phyloP scores from a whole-genome alignment of 805 yeast genomes.

The Candida morakotiae region DNA sequence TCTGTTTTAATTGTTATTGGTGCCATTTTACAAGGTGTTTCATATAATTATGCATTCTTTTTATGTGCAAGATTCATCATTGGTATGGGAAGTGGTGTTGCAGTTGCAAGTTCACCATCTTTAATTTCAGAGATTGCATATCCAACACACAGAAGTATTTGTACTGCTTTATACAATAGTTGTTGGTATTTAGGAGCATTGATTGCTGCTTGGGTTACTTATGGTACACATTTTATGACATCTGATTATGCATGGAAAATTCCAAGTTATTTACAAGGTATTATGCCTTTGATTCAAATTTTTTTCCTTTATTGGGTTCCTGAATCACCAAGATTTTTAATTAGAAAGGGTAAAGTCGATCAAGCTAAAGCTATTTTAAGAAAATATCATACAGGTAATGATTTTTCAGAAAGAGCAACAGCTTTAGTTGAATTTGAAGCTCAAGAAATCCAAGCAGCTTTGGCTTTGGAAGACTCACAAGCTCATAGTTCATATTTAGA shows the following conservation, averaged over 20 bases:
- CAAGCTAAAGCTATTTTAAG: slow-evolving; percentile 41
- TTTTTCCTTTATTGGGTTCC: slow-evolving; percentile 37
- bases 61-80: slow-evolving; percentile 43
- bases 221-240: slow-evolving; percentile 35
- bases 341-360: slow-evolving; percentile 37
- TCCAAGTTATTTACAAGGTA: slow-evolving; percentile 50
- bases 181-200: slow-evolving; percentile 55
- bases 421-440: slow-evolving; percentile 34
- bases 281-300: slow-evolving; percentile 41
- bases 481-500: slow-evolving; percentile 33
- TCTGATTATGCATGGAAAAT: slow-evolving; percentile 48
- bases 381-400: slow-evolving; percentile 37
- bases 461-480: slow-evolving; percentile 36
- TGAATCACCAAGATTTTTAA: slow-evolving; percentile 46
- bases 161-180: slow-evolving; percentile 45
- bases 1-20: slow-evolving; percentile 25
- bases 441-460: slow-evolving; percentile 34
- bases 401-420: slow-evolving; percentile 20
- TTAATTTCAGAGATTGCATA: slow-evolving; percentile 48
- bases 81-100: slow-evolving; percentile 43
- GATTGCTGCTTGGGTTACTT: slow-evolving; percentile 49
- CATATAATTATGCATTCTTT: slow-evolving; percentile 35
- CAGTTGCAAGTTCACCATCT: slow-evolving; percentile 44
- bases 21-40: slow-evolving; percentile 32
- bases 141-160: slow-evolving; percentile 41